phyloP scores from a whole-genome alignment of 2,329 filamentous ascomycete genomes.

The Fusarium verticillioides region DNA sequence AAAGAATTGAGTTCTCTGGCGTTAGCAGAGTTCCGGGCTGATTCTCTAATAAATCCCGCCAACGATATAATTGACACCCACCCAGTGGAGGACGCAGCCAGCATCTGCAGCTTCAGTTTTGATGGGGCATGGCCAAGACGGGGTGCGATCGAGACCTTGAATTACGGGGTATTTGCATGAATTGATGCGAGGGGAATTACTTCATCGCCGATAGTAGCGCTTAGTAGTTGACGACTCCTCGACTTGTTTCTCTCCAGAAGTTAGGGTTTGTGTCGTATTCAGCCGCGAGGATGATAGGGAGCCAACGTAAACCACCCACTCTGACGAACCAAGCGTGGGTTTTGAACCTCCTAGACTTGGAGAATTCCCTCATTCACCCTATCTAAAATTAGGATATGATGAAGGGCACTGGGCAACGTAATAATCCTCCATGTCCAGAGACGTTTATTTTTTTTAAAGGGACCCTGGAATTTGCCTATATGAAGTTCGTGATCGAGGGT shows the following conservation, averaged over 20 bases:
- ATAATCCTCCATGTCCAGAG: not conserved
- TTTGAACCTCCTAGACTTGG: constrained; percentile 2
- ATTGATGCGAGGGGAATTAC: constrained; percentile 11
- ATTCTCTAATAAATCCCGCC: constrained; percentile 7
- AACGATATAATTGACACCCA: constrained; percentile 4
- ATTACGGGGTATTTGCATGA: constrained; percentile 12
- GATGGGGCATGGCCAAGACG: not conserved
- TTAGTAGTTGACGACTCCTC: constrained; percentile 1
- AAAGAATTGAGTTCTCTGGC: constrained; percentile 36
- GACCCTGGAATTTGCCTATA: constrained; percentile 13
- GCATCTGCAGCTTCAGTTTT: not conserved
- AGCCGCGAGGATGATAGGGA: constrained; percentile 3
- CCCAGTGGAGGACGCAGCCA: constrained; percentile 7
- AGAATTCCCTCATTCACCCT: constrained; percentile 10
- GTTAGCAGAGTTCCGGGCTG: constrained; percentile 29
- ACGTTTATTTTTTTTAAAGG: not conserved
- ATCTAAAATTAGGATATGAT: constrained; percentile 9
- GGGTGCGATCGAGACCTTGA: constrained; percentile 25
- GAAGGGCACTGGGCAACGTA: not conserved
- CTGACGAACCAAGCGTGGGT: constrained; percentile 14
- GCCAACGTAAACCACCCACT: not conserved
- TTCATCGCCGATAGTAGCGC: constrained; percentile 10
- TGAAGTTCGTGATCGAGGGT: constrained; percentile 14
- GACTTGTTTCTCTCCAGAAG: constrained; percentile 8
- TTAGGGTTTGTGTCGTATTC: constrained; percentile 25